Conservation (phyloP, 805 yeast species). For the Hermanozyma aechmeae region DNA sequence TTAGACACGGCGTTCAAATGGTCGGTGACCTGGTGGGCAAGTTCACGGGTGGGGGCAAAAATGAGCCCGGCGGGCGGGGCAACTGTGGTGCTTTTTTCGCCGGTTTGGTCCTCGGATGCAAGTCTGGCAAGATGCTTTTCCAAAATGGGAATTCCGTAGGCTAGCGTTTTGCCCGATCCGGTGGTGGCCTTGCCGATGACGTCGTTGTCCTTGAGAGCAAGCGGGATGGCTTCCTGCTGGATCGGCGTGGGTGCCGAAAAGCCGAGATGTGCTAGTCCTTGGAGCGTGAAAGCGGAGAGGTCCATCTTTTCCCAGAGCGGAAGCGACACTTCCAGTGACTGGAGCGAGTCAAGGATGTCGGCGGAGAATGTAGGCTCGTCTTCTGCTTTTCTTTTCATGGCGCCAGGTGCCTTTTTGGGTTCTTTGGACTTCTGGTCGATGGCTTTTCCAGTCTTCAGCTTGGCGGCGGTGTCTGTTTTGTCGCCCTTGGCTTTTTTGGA, state of each 20-base stretch:
- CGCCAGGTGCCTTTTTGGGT: too few species aligned
- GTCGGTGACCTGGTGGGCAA: slow-evolving; percentile 86
- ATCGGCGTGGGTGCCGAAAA: slow-evolving; percentile 76
- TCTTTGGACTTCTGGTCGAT: too few species aligned
- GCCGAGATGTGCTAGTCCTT: slow-evolving; percentile 49
- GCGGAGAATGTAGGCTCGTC: background rate
- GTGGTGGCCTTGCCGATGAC: slow-evolving; percentile 95
- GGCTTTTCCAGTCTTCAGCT: background rate
- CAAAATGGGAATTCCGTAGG: slow-evolving; percentile 87
- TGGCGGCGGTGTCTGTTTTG: background rate
- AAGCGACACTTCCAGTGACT: background rate
- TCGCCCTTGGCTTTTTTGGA: background rate
- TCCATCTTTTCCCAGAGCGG: too few species aligned
- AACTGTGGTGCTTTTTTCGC: slow-evolving; percentile 7
- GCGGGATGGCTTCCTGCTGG: slow-evolving; percentile 68
- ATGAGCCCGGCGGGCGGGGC: slow-evolving; percentile 63
- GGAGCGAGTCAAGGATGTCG: background rate
- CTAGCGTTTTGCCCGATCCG: slow-evolving; percentile 95
- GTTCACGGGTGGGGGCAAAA: slow-evolving; percentile 92
- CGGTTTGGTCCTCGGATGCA: slow-evolving; percentile 10
- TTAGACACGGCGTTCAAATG: slow-evolving; percentile 56
- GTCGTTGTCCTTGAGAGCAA: slow-evolving; percentile 64
- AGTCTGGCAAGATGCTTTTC: slow-evolving; percentile 41
- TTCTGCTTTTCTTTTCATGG: too few species aligned
- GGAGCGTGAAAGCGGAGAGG: too few species aligned